phyloP scores from a whole-genome alignment of 129 eudicot genomes.

The Centaurea solstitialis region DNA sequence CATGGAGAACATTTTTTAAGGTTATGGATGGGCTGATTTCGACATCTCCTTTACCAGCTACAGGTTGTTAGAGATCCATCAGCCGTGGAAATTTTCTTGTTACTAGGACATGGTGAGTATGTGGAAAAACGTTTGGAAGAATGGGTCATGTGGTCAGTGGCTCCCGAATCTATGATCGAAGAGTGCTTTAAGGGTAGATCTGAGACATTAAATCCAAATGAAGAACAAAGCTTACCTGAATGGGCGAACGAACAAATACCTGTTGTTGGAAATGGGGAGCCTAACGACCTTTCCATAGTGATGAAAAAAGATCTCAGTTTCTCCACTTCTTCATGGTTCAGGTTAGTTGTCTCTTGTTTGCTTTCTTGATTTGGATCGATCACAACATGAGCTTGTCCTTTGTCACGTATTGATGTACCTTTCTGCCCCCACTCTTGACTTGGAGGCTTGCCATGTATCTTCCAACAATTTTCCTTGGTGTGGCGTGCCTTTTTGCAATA shows the following conservation, averaged over 20 bases:
- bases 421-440: too few species aligned
- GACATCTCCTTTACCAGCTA: not conserved
- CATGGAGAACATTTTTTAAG: constrained; percentile 6
- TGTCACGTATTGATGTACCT: not conserved
- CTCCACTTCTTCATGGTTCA: not conserved
- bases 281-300: not conserved
- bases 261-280: too few species aligned
- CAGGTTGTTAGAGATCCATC: constrained; percentile 4
- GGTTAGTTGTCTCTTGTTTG: too few species aligned
- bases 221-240: constrained; percentile 3
- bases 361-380: not conserved
- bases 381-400: not conserved
- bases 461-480: too few species aligned
- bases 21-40: not conserved
- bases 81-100: not conserved
- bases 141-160: not conserved
- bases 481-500: too few species aligned
- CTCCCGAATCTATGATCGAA: not conserved
- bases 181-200: not conserved
- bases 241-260: too few species aligned
- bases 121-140: not conserved
- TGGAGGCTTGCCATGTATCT: too few species aligned
- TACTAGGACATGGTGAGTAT: not conserved
- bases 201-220: constrained; percentile 7
- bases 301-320: not conserved